Evolutionary conservation across 768 basidiomycete genomes (phyloP), one percentile per base, ranked within the genome.

Genomic region (Multifurca ochricompacta): DNA sequence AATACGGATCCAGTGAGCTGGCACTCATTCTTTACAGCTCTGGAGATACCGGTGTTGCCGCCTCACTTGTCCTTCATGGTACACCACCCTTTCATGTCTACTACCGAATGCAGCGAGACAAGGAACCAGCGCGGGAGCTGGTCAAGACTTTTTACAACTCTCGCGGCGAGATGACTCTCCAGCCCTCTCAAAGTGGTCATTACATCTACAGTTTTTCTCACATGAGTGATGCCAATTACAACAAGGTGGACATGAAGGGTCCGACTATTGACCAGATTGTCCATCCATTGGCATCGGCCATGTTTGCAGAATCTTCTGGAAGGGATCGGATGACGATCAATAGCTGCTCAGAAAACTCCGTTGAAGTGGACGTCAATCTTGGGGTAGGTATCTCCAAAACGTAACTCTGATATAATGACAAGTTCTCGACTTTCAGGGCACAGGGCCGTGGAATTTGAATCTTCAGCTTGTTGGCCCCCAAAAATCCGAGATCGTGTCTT

Each of bases 41-140:
- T 45, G 87, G 90, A 1, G 94, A 96, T 63, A 92, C 88, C 16
- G 94, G 95, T 7, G 89, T 95, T 43, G 85, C 85, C 11, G 92
- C 89, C 3, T 82, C 86, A 3, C 79, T 96, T 46, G 78, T 93
- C 53, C 75, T 98, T 45, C 87, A 85, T 46, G 95, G 94, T 14
- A 85, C 85, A 3, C 85, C 93, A 25, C 94, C 94, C 6, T 97
- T 96, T 78, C 76, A 78, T 45, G 80, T 95, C 10, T 80, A 80
- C 64, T 96, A 93, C 68, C 79, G 75, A 11, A 78, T 80, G 53
- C 83, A 88, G 63, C 79, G 82, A 44, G 79, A 91, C 69, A 75
- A 78, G 16, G 84, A 87, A 62, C 67, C 79, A 4, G 71, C 82
- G 18, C 77, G 74, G 1, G 82, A 87, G 62, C 68, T 74, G 36